These are phyloP conservation scores for Phytophthora tubulina DNA, from an alignment of 352 stramenopile genomes.

Conservation along the genomic window DNA sequence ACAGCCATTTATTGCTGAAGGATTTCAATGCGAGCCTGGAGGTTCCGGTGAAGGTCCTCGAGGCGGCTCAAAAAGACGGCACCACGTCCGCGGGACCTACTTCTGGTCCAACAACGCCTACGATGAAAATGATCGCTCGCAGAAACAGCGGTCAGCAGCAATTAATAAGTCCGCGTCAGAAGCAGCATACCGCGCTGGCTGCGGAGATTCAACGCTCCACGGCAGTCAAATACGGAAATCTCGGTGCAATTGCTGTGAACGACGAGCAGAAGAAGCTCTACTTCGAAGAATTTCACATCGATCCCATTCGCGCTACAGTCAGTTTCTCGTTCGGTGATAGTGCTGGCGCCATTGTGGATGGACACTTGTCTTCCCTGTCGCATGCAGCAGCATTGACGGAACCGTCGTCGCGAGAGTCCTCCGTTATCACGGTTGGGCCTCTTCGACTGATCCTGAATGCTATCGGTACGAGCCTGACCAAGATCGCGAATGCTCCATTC, in stretches of 20 bases:
- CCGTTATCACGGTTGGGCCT: conserved; percentile 74
- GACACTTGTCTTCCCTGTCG: conserved; percentile 52
- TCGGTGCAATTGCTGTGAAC: conserved; percentile 50
- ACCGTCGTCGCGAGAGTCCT: conserved; percentile 42
- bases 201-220: conserved; percentile 50
- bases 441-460: conserved; percentile 88
- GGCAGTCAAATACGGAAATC: conserved; percentile 37
- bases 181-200: conserved; percentile 43
- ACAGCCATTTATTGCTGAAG: conserved; percentile 64
- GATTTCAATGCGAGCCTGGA: conserved; percentile 83
- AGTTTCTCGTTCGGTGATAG: conserved; percentile 87
- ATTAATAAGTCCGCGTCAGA: conserved; percentile 25
- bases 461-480: conserved; percentile 88
- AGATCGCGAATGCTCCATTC: conserved; percentile 91
- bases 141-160: conserved; percentile 35
- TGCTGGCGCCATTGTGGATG: conserved; percentile 70
- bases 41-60: conserved; percentile 76
- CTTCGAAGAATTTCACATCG: conserved; percentile 91
- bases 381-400: conserved; percentile 38
- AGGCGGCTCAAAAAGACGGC: conserved; percentile 72
- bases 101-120: conserved; percentile 45
- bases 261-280: conserved; percentile 88
- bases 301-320: conserved; percentile 82
- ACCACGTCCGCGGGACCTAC: conserved; percentile 51
- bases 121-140: conserved; percentile 40